phyloP scores from a whole-genome alignment of 2,329 filamentous ascomycete genomes.

The Colletotrichum horii region DNA sequence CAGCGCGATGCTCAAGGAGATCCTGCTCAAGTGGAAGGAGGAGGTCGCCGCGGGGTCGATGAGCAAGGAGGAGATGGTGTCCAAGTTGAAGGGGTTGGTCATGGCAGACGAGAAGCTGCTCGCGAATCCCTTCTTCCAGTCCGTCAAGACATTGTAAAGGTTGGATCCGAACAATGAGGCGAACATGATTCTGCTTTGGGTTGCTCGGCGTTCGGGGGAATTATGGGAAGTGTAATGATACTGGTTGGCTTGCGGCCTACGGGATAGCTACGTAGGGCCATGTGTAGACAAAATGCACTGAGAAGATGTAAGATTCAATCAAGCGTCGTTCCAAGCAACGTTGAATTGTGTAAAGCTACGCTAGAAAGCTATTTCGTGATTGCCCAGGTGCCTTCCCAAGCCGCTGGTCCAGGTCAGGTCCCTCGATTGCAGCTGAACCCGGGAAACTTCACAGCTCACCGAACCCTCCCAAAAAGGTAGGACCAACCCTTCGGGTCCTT shows the following conservation, averaged over 20 bases:
- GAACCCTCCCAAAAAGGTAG: background rate
- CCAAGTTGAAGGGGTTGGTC: slow-evolving; percentile 80
- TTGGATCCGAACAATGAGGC: background rate
- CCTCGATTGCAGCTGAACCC: background rate
- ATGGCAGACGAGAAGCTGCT: slow-evolving; percentile 69
- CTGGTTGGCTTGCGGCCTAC: background rate
- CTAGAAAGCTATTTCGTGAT: background rate
- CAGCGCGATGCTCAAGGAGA: slow-evolving; percentile 80
- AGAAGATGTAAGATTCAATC: background rate
- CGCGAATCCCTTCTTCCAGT: slow-evolving; percentile 74
- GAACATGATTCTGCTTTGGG: background rate
- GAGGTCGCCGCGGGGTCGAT: slow-evolving; percentile 67
- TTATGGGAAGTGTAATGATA: background rate
- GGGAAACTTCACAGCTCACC: background rate
- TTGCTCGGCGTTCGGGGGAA: slow-evolving; percentile 1
- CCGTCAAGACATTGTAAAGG: slow-evolving; percentile 58
- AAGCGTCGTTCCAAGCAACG: background rate
- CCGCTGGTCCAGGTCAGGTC: background rate
- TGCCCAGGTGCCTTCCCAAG: background rate
- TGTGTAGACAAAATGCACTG: background rate
- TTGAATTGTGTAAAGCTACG: background rate
- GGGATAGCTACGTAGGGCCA: background rate
- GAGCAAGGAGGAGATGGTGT: slow-evolving; percentile 78
- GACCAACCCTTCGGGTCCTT: background rate
- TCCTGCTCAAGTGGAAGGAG: slow-evolving; percentile 85